Conservation (phyloP, 2,329 filamentous ascomycete species). For the Microcera coccophila region DNA sequence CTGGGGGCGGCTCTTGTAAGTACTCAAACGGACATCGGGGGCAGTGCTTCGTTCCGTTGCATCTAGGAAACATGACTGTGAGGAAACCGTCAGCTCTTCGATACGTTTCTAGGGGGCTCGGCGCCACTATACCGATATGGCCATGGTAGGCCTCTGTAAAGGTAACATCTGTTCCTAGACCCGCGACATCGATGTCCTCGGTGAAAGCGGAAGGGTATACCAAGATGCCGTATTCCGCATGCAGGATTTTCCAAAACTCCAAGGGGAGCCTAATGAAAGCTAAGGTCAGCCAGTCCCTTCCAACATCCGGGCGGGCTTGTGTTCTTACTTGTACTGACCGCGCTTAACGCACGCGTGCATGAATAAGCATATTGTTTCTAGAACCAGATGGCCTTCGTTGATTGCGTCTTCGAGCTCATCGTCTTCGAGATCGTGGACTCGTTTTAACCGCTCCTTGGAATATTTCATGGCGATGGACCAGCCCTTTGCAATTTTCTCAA, state of each 20-base stretch:
- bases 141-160: constrained; percentile 37
- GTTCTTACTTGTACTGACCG: constrained; percentile 34
- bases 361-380: constrained; percentile 40
- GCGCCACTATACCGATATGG: constrained; percentile 32
- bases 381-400: constrained; percentile 32
- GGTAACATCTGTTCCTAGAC: constrained; percentile 32
- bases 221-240: constrained; percentile 39
- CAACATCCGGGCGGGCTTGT: background rate
- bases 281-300: background rate
- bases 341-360: constrained; percentile 37
- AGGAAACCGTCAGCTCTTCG: background rate
- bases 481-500: constrained; percentile 35
- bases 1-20: constrained; percentile 36
- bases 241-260: constrained; percentile 37
- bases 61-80: constrained; percentile 35
- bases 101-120: background rate
- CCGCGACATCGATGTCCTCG: constrained; percentile 32
- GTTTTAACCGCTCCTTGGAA: constrained; percentile 33
- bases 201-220: constrained; percentile 39
- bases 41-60: constrained; percentile 25
- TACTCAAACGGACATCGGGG: constrained; percentile 38
- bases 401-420: constrained; percentile 32
- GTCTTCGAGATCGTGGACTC: constrained; percentile 31
- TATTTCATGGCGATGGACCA: constrained; percentile 37
- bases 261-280: constrained; percentile 29